A percentile compares a stretch with the other conserved stretches of the same genome.
These are phyloP conservation scores for Incumbomyces delicatus DNA, from an alignment of 2,329 filamentous ascomycete species.

Conservation along the genomic window DNA sequence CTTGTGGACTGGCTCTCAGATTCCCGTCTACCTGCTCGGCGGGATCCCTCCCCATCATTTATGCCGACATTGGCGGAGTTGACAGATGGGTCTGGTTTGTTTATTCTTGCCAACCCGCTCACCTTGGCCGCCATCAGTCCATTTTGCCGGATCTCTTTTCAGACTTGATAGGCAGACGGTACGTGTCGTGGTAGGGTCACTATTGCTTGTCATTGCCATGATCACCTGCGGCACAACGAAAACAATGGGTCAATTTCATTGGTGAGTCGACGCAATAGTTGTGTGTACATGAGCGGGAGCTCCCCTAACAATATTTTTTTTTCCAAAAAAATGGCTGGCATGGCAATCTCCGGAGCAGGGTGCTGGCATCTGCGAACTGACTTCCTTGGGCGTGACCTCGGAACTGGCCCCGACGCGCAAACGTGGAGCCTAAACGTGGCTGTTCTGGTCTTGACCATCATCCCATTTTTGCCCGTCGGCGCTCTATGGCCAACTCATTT, in stretches of 20 bases:
- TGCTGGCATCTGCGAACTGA: constrained; percentile 59
- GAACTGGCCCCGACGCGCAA: constrained; percentile 59
- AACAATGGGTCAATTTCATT: constrained; percentile 48
- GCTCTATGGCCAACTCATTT: constrained; percentile 50
- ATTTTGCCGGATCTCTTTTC: constrained; percentile 58
- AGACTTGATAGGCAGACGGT: constrained; percentile 53
- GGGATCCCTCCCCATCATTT: constrained; percentile 46
- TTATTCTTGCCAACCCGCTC: constrained; percentile 43
- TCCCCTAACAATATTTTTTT: background rate
- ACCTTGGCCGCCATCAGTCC: constrained; percentile 48
- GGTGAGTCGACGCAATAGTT: constrained; percentile 4
- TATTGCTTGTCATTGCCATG: constrained; percentile 48
- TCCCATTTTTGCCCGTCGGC: constrained; percentile 55
- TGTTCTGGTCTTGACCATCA: constrained; percentile 49
- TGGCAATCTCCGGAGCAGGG: constrained; percentile 53
- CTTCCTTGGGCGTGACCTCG: constrained; percentile 56
- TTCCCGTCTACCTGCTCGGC: constrained; percentile 46
- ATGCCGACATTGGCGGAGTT: constrained; percentile 49
- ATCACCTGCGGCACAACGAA: constrained; percentile 49
- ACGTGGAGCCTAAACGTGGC: constrained; percentile 55
- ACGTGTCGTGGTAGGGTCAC: constrained; percentile 48
- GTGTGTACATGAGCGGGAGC: no score
- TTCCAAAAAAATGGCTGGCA: constrained; percentile 34
- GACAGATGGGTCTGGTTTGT: constrained; percentile 55
- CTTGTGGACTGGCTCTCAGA: constrained; percentile 53